Conservation (phyloP, 208 protist genomes). For the Herpetomonas tarakana region DNA sequence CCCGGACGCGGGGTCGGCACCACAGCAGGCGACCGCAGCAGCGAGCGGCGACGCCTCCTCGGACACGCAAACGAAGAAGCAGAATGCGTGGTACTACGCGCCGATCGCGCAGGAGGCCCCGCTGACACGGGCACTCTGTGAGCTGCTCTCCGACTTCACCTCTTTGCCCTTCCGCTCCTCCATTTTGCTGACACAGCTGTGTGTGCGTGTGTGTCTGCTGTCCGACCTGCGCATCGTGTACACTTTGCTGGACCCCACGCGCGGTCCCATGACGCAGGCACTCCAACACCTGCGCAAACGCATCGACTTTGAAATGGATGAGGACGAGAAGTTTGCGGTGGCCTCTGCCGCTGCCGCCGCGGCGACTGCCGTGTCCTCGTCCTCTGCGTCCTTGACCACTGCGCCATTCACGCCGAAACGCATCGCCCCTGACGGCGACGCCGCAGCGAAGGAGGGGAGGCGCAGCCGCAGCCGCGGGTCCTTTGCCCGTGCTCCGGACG, state of each 20-base stretch:
- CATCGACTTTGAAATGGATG: conserved; percentile 27
- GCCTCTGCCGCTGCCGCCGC: conserved; percentile 27
- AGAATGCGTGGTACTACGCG: conserved; percentile 52
- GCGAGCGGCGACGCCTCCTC: background rate
- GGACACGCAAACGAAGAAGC: no score
- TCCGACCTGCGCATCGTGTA: conserved; percentile 69
- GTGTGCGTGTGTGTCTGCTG: conserved; percentile 43
- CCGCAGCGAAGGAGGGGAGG: background rate
- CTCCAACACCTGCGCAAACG: conserved; percentile 30
- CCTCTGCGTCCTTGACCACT: background rate
- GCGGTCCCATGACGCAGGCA: conserved; percentile 38
- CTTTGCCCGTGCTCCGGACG: background rate
- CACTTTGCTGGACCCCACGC: conserved; percentile 56
- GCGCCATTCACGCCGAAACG: background rate
- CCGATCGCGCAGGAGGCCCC: conserved; percentile 32
- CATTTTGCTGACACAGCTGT: conserved; percentile 41
- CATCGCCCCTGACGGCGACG: background rate
- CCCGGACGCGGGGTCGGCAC: background rate
- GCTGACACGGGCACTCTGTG: conserved; percentile 34
- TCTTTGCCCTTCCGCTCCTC: conserved; percentile 36
- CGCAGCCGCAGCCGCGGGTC: background rate
- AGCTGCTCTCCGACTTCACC: conserved; percentile 35
- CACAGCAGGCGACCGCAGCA: background rate
- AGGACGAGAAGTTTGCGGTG: conserved; percentile 22
- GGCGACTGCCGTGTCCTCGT: conserved; percentile 15